Conservation (phyloP, 345 rosid genomes). For the Lepidium didymum region DNA sequence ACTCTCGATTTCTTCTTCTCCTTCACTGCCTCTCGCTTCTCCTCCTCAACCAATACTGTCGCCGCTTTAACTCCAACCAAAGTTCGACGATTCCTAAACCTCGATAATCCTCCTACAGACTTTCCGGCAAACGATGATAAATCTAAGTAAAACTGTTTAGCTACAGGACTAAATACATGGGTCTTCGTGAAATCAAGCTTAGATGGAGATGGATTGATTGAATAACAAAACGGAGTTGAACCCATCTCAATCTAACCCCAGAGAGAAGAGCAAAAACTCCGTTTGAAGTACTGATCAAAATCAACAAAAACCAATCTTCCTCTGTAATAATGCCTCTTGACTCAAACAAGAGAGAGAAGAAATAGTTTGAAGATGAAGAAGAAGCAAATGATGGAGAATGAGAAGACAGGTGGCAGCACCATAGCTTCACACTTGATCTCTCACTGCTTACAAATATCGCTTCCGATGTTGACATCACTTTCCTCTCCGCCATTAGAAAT, state of each 20-base stretch:
- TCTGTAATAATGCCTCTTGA: background rate
- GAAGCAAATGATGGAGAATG: slow-evolving; percentile 21
- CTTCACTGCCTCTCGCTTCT: background rate
- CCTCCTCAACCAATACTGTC: slow-evolving; percentile 10
- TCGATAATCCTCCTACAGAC: slow-evolving; percentile 22
- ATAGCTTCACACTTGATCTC: slow-evolving; percentile 12
- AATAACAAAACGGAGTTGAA: slow-evolving; percentile 47
- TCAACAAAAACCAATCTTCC: background rate
- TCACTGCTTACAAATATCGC: slow-evolving; percentile 21
- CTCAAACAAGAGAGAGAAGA: background rate
- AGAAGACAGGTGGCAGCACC: slow-evolving; percentile 38
- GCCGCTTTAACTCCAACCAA: slow-evolving; percentile 37
- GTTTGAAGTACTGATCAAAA: background rate
- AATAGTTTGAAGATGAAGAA: slow-evolving; percentile 18
- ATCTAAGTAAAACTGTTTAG: slow-evolving; percentile 33
- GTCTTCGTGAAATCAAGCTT: slow-evolving; percentile 42
- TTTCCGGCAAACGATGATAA: slow-evolving; percentile 30
- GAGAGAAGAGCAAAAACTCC: background rate
- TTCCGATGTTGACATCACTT: slow-evolving; percentile 1
- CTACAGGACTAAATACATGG: slow-evolving; percentile 36
- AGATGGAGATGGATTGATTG: slow-evolving; percentile 37
- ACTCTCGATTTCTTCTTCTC: slow-evolving; percentile 49
- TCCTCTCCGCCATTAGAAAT: slow-evolving; percentile 21
- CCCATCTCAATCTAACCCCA: slow-evolving; percentile 36
- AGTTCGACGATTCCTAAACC: slow-evolving; percentile 16